Conservation (phyloP, 78 protist species). For the Dictyostelium capitatum region DNA sequence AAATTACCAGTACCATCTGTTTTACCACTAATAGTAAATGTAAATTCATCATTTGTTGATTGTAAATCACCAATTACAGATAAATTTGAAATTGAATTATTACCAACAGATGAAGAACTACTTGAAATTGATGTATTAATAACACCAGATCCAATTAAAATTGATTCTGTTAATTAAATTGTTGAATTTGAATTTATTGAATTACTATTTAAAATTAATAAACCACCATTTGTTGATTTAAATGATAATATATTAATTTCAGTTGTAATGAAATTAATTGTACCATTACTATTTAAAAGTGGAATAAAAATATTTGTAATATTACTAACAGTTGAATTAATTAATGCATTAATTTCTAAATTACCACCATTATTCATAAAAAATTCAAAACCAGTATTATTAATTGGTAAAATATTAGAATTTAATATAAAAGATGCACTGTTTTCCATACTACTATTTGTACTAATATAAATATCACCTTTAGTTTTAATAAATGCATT, state of each 20-base stretch:
- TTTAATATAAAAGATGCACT: not conserved
- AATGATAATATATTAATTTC: not conserved
- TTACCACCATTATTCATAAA: not conserved
- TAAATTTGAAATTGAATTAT: not conserved
- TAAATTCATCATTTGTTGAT: not conserved
- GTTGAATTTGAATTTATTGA: slow-evolving; percentile 1
- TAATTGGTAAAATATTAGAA: not conserved
- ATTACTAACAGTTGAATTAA: not conserved
- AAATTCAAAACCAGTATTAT: not conserved
- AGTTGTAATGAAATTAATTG: not conserved
- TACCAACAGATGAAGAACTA: not conserved
- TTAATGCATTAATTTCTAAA: not conserved
- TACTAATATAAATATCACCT: not conserved
- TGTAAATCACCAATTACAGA: not conserved
- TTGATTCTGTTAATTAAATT: not conserved
- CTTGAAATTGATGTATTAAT: not conserved
- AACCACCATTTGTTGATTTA: not conserved
- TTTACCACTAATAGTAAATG: not conserved
- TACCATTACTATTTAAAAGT: not conserved
- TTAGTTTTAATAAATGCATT: not conserved
- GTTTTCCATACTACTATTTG: slow-evolving; percentile 2
- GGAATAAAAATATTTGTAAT: not conserved
- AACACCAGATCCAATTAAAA: not conserved
- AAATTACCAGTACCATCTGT: too few relatives aligned
- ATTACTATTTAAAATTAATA: not conserved